Evolutionary conservation across 768 basidiomycete genomes (phyloP).

Genomic region (Tulasnella sp.): DNA sequence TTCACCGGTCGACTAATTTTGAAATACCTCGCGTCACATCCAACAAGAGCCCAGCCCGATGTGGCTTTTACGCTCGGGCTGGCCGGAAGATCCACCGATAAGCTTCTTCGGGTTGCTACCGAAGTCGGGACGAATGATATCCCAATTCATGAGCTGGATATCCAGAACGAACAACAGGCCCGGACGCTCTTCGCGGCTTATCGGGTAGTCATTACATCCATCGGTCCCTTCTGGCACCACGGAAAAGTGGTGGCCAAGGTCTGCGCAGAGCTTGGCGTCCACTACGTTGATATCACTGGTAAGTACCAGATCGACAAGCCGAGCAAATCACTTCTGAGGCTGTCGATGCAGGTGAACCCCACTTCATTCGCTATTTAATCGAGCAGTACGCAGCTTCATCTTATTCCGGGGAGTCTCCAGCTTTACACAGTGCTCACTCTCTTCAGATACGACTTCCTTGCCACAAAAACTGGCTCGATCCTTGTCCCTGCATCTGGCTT

Average conservation of each 20-base stretch:
- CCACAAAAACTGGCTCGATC: conserved; percentile 64
- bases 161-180: conserved; percentile 52
- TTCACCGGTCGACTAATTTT: conserved; percentile 59
- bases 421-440: conserved; percentile 14
- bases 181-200: conserved; percentile 55
- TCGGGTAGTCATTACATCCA: conserved; percentile 69
- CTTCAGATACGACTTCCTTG: conserved; percentile 64
- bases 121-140: conserved; percentile 50
- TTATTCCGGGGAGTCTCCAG: neutral
- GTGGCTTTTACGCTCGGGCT: conserved; percentile 61
- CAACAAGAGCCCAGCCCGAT: conserved; percentile 43
- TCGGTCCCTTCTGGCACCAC: conserved; percentile 70
- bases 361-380: conserved; percentile 64
- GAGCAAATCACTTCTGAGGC: neutral
- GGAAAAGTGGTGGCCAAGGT: conserved; percentile 74
- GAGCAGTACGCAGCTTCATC: conserved; percentile 44
- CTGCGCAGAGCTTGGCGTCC: conserved; percentile 67
- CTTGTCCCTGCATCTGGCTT: conserved; percentile 77
- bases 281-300: conserved; percentile 80
- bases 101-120: conserved; percentile 50
- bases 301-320: neutral
- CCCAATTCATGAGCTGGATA: conserved; percentile 54
- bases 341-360: conserved; percentile 48
- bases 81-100: conserved; percentile 63
- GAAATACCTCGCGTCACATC: conserved; percentile 63